phyloP scores from a whole-genome alignment of 768 basidiomycete species.

The Mycena chlorophos region DNA sequence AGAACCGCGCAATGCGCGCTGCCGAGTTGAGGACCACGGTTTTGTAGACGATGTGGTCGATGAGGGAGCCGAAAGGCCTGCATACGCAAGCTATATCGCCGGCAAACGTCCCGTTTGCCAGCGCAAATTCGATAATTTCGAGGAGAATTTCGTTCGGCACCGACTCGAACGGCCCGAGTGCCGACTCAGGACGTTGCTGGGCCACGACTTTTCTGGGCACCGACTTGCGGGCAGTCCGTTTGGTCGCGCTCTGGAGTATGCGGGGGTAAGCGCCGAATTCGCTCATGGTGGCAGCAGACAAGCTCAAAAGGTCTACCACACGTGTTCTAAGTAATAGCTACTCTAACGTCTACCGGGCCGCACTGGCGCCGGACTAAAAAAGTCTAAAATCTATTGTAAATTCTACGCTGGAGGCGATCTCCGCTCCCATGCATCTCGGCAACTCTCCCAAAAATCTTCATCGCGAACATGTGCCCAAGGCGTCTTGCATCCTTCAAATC shows the following conservation, averaged over 20 bases:
- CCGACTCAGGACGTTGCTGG: background rate
- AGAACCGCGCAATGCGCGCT: constrained; percentile 18
- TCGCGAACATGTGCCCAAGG: constrained; percentile 1
- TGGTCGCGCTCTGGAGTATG: background rate
- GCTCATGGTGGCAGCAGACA: no score
- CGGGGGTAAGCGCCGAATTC: background rate
- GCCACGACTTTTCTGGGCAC: background rate
- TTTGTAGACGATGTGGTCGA: constrained; percentile 22
- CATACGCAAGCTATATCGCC: constrained; percentile 15
- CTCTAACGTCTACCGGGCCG: no score
- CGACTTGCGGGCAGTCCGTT: background rate
- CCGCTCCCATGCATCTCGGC: background rate
- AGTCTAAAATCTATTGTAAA: background rate
- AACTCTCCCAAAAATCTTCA: constrained; percentile 12
- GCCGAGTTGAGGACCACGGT: constrained; percentile 16
- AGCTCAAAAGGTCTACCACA: no score
- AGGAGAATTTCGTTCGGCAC: constrained; percentile 21
- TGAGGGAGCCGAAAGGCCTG: constrained; percentile 16
- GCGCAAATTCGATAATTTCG: constrained; percentile 20
- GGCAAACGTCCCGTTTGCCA: constrained; percentile 6
- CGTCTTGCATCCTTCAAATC: constrained; percentile 7
- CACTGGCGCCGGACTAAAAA: no score
- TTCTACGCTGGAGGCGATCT: background rate
- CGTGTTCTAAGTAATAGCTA: no score
- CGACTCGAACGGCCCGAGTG: constrained; percentile 3